phyloP scores from a whole-genome alignment of 106 monocot species.

The Dioscorea dumetorum region DNA sequence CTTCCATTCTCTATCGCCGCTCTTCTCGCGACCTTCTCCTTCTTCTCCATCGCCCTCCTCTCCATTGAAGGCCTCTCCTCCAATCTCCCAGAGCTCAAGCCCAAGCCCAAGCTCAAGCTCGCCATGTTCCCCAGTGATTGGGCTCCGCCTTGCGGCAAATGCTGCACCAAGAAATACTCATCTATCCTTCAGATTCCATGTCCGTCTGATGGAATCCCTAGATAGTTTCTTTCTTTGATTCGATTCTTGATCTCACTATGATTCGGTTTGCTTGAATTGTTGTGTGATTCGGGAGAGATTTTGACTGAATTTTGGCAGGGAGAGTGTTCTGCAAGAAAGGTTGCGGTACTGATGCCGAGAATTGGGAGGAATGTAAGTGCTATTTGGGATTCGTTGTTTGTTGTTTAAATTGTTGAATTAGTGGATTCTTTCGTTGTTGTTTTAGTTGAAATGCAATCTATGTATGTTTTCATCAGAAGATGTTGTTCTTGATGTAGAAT shows the following conservation, averaged over 20 bases:
- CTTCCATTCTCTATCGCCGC: too few relatives aligned
- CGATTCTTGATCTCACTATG: too few relatives aligned
- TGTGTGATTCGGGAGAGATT: neutral
- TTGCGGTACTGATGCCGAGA: constrained; percentile 71
- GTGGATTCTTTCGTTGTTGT: too few relatives aligned
- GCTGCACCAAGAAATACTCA: constrained; percentile 94
- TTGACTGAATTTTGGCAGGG: constrained; percentile 36
- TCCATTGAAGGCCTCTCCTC: too few relatives aligned
- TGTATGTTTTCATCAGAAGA: neutral
- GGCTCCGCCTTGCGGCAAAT: constrained; percentile 80
- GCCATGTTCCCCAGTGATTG: constrained; percentile 77
- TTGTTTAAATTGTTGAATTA: too few relatives aligned
- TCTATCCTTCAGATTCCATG: constrained; percentile 81
- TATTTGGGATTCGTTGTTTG: neutral
- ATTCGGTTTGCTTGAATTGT: too few relatives aligned
- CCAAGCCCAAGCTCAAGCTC: neutral
- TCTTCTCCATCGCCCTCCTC: too few relatives aligned
- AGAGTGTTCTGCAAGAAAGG: constrained; percentile 99
- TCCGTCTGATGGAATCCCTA: constrained; percentile 16
- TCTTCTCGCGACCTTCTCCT: too few relatives aligned
- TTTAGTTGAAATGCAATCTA: too few relatives aligned
- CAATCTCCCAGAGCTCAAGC: too few relatives aligned
- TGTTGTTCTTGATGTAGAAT: neutral
- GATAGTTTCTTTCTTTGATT: too few relatives aligned
- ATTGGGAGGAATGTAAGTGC: constrained; percentile 86